A percentile compares a stretch with the other conserved stretches of the same genome.
Conservation (phyloP, 1,139 yeast genomes). For the Taphrina confusa region DNA sequence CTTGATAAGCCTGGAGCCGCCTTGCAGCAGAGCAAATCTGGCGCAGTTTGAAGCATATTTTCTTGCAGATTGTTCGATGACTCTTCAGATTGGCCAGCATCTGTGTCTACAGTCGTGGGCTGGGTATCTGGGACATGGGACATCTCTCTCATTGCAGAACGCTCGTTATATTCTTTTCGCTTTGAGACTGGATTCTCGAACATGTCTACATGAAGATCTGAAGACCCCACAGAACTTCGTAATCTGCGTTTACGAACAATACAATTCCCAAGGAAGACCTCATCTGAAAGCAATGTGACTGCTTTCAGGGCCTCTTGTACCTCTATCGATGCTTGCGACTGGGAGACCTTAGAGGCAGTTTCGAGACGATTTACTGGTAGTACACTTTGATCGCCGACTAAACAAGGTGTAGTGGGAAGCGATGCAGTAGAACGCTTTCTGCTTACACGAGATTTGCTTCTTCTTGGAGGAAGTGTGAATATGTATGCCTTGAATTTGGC, state of each 20-base stretch:
- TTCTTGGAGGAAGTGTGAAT: background rate
- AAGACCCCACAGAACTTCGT: background rate
- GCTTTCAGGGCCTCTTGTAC: background rate
- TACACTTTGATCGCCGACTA: too few relatives aligned
- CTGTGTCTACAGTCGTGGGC: background rate
- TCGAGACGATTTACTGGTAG: too few relatives aligned
- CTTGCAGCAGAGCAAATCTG: too few relatives aligned
- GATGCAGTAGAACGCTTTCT: too few relatives aligned
- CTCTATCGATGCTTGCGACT: too few relatives aligned
- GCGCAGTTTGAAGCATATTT: background rate
- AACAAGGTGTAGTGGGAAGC: too few relatives aligned
- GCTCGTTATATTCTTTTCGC: background rate
- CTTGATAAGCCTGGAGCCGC: too few relatives aligned
- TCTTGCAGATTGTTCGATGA: background rate
- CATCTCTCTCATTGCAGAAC: too few relatives aligned
- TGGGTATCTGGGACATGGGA: too few relatives aligned
- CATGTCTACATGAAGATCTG: background rate
- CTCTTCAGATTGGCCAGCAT: background rate
- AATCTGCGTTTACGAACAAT: background rate
- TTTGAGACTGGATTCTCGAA: background rate
- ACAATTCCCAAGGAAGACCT: background rate
- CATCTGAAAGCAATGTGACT: background rate
- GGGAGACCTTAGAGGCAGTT: too few relatives aligned
- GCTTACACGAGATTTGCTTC: background rate
- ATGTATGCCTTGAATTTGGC: conserved; percentile 12